Conservation (phyloP, 371 early-diverging fungal genomes). For the Rhizopus arrhizus region DNA sequence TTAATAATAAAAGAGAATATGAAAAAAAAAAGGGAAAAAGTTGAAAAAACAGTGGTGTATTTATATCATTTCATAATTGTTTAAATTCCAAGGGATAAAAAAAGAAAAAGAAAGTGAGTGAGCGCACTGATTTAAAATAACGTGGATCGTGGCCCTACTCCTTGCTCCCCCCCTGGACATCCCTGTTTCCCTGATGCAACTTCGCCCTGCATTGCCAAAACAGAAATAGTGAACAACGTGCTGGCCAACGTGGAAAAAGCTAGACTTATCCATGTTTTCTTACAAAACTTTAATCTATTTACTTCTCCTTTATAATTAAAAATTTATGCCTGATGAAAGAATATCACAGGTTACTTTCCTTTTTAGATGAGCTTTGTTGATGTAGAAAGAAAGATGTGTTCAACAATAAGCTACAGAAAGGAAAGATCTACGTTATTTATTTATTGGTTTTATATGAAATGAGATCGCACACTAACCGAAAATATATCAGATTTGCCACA, state of each 20-base stretch:
- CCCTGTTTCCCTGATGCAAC: not conserved
- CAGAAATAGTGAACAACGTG: constrained; percentile 6
- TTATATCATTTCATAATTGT: constrained; percentile 1
- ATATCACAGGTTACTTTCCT: too few species aligned
- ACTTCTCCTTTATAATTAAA: too few species aligned
- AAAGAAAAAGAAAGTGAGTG: not conserved
- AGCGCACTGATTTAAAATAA: constrained; percentile 13
- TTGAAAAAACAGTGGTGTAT: not conserved
- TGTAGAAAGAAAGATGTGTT: too few species aligned
- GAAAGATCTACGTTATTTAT: not conserved
- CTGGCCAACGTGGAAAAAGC: not conserved
- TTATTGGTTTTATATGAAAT: too few species aligned
- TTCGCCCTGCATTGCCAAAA: constrained; percentile 6
- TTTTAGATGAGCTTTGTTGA: too few species aligned
- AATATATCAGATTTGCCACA: constrained; percentile 5
- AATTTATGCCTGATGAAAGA: too few species aligned
- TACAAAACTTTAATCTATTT: too few species aligned
- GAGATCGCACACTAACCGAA: not conserved
- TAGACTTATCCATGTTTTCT: not conserved
- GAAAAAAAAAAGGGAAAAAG: constrained; percentile 8
- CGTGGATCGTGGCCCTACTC: constrained; percentile 4
- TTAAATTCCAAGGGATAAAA: constrained; percentile 2
- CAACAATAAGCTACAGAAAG: too few species aligned
- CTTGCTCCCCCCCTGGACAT: not conserved
- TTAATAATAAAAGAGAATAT: constrained; percentile 4